Conservation (phyloP, 352 stramenopile species). For the Saprolegnia parasitica region DNA sequence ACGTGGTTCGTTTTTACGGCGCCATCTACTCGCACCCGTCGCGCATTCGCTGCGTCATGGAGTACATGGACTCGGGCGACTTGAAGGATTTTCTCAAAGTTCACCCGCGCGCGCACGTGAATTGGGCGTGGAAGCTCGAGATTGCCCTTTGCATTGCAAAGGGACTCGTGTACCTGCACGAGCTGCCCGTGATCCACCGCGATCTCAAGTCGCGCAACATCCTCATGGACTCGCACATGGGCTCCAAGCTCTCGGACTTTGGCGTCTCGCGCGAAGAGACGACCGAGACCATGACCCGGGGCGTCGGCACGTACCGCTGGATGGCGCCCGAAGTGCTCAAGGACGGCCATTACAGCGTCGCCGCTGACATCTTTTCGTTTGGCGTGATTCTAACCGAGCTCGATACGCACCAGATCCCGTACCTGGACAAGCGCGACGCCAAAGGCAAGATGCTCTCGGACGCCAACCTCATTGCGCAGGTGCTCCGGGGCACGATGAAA, state of each 20-base stretch:
- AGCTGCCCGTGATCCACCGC: conserved; percentile 69
- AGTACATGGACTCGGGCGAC: conserved; percentile 80
- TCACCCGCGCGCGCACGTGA: conserved; percentile 49
- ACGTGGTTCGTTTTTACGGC: conserved; percentile 77
- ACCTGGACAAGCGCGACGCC: conserved; percentile 71
- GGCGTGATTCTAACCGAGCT: conserved; percentile 74
- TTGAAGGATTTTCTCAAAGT: conserved; percentile 70
- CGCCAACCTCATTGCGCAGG: conserved; percentile 82
- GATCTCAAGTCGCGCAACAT: conserved; percentile 80
- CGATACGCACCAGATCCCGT: conserved; percentile 70
- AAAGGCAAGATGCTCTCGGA: conserved; percentile 63
- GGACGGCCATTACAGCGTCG: conserved; percentile 81
- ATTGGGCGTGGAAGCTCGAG: conserved; percentile 65
- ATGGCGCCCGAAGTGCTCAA: conserved; percentile 76
- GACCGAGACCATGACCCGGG: conserved; percentile 75
- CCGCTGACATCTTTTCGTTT: conserved; percentile 82
- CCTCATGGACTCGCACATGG: conserved; percentile 55
- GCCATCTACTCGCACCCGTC: conserved; percentile 61
- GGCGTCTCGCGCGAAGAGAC: conserved; percentile 72
- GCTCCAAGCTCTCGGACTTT: conserved; percentile 68
- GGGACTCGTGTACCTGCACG: conserved; percentile 68
- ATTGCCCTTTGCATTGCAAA: conserved; percentile 67
- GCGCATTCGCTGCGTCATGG: conserved; percentile 67
- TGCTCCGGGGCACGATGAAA: conserved; percentile 57
- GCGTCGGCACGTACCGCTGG: conserved; percentile 81